Evolutionary conservation across 2,329 filamentous ascomycete species (phyloP).

Genomic region (Zopfia rhizophila): DNA sequence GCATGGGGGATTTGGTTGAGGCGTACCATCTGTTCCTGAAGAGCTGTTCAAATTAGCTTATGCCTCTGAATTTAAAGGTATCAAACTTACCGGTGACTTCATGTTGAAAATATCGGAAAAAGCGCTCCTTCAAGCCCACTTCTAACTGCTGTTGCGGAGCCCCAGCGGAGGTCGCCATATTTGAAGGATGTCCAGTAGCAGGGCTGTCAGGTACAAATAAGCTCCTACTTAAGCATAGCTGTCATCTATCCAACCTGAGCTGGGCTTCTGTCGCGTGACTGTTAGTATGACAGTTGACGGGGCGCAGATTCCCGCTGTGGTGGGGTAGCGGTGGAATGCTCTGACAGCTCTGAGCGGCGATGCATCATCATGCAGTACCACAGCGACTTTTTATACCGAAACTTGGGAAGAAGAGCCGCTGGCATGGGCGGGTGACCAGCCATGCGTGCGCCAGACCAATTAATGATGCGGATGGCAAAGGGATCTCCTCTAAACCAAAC

Average conservation of each 20-base stretch:
- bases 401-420: too few relatives aligned
- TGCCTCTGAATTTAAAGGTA: slow-evolving; percentile 2
- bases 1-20: slow-evolving; percentile 71
- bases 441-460: too few relatives aligned
- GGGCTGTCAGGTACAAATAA: neutral
- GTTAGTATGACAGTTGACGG: too few relatives aligned
- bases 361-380: slow-evolving; percentile 26
- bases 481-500: too few relatives aligned
- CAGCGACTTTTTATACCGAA: neutral
- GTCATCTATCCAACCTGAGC: too few relatives aligned
- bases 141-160: slow-evolving; percentile 26
- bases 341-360: slow-evolving; percentile 14
- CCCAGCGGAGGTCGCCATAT: slow-evolving; percentile 17
- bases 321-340: slow-evolving; percentile 19
- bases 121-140: slow-evolving; percentile 74
- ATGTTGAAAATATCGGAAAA: slow-evolving; percentile 85
- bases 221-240: too few relatives aligned
- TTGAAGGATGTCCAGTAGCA: neutral
- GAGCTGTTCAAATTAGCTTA: slow-evolving; percentile 61
- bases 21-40: slow-evolving; percentile 79
- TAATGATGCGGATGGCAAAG: too few relatives aligned
- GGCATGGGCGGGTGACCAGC: too few relatives aligned
- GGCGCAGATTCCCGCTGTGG: slow-evolving; percentile 8
- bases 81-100: slow-evolving; percentile 71
- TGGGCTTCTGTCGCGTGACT: too few relatives aligned